A percentile compares a stretch with the other conserved stretches of the same genome.
These are phyloP conservation scores for Trichoderma simmonsii DNA, from an alignment of 2,329 filamentous ascomycete genomes.

Conservation along the genomic window DNA sequence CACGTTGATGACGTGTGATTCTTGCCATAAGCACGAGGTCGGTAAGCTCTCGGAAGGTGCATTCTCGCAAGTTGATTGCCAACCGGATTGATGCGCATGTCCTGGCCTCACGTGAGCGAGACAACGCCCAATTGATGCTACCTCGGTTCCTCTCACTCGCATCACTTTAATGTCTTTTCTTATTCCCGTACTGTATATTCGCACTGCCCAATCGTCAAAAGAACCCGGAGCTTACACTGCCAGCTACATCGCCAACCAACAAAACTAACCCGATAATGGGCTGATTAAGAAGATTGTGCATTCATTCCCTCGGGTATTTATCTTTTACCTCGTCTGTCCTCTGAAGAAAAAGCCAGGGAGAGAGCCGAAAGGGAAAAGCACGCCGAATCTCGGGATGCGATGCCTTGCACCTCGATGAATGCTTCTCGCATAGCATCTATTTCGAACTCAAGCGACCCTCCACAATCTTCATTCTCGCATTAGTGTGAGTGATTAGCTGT, in stretches of 20 bases:
- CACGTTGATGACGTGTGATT: neutral
- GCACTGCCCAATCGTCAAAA: neutral
- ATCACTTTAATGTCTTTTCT: neutral
- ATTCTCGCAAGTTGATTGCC: neutral
- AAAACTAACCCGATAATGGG: neutral
- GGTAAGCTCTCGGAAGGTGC: neutral
- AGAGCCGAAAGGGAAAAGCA: neutral
- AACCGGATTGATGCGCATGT: neutral
- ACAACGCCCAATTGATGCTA: neutral
- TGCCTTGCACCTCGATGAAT: neutral
- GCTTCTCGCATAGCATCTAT: neutral
- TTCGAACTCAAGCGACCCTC: neutral
- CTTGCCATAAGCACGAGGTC: neutral
- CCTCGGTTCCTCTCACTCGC: neutral
- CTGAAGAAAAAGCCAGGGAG: neutral
- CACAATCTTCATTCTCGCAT: neutral
- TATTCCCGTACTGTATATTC: neutral
- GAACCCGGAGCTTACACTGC: neutral
- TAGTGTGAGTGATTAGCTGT: neutral
- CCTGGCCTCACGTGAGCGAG: neutral
- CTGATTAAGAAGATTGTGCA: neutral
- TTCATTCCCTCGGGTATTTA: neutral
- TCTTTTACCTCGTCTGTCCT: neutral
- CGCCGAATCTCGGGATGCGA: neutral
- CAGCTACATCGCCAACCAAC: neutral